Evolutionary conservation across 192 early-diverging fungal genomes (phyloP).

Genomic region (Chytriomyces confervae): DNA sequence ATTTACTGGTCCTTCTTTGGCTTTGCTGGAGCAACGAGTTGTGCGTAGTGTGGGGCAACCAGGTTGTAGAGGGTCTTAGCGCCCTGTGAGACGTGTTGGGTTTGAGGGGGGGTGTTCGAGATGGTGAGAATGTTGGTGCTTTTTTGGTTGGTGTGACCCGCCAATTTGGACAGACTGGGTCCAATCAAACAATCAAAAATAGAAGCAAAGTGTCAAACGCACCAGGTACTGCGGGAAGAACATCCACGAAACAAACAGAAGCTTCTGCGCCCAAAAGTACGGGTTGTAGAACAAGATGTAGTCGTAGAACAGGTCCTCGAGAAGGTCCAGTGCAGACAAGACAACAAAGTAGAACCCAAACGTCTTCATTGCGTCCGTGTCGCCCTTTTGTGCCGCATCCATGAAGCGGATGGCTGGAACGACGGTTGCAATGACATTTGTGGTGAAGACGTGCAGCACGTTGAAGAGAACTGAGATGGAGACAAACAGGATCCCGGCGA

Average conservation of each 20-base stretch:
- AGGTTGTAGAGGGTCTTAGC: slow-evolving; percentile 42
- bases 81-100: slow-evolving; percentile 15
- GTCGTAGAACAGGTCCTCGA: slow-evolving; percentile 42
- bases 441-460: slow-evolving; percentile 48
- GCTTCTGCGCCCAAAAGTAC: slow-evolving; percentile 53
- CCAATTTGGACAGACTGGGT: not conserved
- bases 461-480: slow-evolving; percentile 57
- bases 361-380: slow-evolving; percentile 36
- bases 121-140: not conserved
- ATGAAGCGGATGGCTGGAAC: slow-evolving; percentile 49
- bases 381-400: slow-evolving; percentile 44
- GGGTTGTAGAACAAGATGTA: slow-evolving; percentile 42
- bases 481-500: slow-evolving; percentile 42
- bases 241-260: slow-evolving; percentile 36
- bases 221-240: slow-evolving; percentile 49
- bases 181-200: not conserved
- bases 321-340: slow-evolving; percentile 27
- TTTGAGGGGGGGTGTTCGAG: not conserved
- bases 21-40: slow-evolving; percentile 27
- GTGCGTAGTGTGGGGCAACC: slow-evolving; percentile 37
- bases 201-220: slow-evolving; percentile 1
- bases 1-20: not conserved
- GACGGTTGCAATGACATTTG: slow-evolving; percentile 39
- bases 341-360: slow-evolving; percentile 51
- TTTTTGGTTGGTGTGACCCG: not conserved